Base-by-base conservation (phyloP, 495 filamentous ascomycete species). In the Amniculicola lignicola region DNA sequence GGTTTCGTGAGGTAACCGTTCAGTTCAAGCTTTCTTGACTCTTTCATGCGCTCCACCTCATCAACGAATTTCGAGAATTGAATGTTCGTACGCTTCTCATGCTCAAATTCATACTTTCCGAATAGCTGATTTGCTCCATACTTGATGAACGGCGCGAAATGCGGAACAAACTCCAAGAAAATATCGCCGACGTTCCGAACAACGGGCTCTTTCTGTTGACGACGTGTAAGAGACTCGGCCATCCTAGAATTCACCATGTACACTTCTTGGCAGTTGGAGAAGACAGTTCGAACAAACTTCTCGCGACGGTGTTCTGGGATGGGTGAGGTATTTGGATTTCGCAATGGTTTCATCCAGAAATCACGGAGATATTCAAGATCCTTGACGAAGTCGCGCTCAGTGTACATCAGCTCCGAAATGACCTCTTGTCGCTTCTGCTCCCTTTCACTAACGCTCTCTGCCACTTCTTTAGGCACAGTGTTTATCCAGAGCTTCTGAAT, bases 401-500 rank as follows among this genome's bases (percentile, higher is more conserved):
- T 99, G 70, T 99, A 99, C 83, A 95, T 96, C 59, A 96, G 84
- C 67, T 99, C 94, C 21, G 92, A 96, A 57, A 99, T 96, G 53
- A 97, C 85, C 67, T 99, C 94, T 66, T 99, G 94, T 9, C 94
- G 82, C 72, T 96, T 97, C 82, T 95, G 94, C 67, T 99, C 93
- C 54, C 79, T 81, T 54, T 99, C 94, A 36, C 82, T 79, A 25
- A 96, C 82, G 65, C 82, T 84, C 63, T 96, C 90, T 0, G 90
- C 89, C 57, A 99, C 74, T 69, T 97, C 94, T 70, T 97, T 91
- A 0, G 91, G 84, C 16, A 99, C 94, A 46, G 89, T 96, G 67
- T 96, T 96, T 71, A 99, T 99, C 94, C 94, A 99, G 38, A 99
- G 79, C 70, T 97, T 97, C 71, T 97, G 93, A 63, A 97, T 90